A percentile compares a stretch with the other conserved stretches of the same genome.
Conservation (phyloP, 805 yeast species). For the Komagataella mondaviorum region DNA sequence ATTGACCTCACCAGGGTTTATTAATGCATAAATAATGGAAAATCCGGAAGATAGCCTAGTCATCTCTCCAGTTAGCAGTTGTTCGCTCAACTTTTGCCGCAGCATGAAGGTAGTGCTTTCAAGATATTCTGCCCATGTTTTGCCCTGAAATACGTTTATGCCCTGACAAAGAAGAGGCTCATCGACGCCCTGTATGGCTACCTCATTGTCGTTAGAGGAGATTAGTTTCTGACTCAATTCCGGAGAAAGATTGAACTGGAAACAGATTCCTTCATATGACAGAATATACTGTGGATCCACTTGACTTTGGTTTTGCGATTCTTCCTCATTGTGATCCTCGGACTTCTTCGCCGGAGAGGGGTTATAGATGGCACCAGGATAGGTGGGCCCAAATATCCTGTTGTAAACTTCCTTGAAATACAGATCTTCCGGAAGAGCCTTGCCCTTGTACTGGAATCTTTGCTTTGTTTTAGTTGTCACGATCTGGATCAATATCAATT, state of each 20-base stretch:
- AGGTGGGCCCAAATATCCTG: slow-evolving; percentile 48
- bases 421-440: slow-evolving; percentile 1
- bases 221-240: slow-evolving; percentile 5
- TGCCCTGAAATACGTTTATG: background rate
- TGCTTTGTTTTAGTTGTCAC: background rate
- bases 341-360: slow-evolving; percentile 6
- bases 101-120: background rate
- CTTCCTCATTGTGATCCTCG: background rate
- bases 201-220: background rate
- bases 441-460: background rate
- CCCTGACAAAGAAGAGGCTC: background rate
- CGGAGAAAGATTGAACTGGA: slow-evolving; percentile 24
- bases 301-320: background rate
- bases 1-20: slow-evolving; percentile 8
- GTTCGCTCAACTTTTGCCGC: background rate
- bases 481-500: slow-evolving; percentile 14
- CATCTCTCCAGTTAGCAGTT: background rate
- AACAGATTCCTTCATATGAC: slow-evolving; percentile 44
- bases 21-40: background rate
- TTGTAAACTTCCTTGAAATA: slow-evolving; percentile 34
- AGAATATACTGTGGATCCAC: slow-evolving; percentile 20
- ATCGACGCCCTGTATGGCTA: background rate
- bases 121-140: background rate
- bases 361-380: slow-evolving; percentile 29
- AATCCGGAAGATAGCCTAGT: background rate